Evolutionary conservation across 495 filamentous ascomycete species (phyloP), one percentile per base, ranked within the genome.

Genomic region (Friedmanniomyces simplex): DNA sequence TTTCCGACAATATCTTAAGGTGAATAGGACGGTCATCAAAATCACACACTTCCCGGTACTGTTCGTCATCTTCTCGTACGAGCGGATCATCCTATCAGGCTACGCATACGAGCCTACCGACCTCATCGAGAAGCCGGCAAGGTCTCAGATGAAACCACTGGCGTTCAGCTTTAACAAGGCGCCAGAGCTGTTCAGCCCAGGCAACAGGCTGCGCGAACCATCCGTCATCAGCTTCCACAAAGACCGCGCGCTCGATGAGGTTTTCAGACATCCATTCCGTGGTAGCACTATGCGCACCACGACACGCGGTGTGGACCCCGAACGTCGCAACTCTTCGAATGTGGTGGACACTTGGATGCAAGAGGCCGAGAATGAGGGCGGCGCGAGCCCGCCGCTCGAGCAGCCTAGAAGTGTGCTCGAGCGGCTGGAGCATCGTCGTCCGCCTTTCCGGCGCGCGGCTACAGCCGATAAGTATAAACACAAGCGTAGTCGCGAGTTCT

Each of bases 291-390:
- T 71, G 18, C 71, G 72, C 24, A 66, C 69, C 16, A 81, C 74
- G 4, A 75, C 77, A 8, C 74, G 77, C 51, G 45, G 59, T 1
- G 61, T 62, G 28, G 47, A 41, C 75, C 69, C 47, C 39, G 80
- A 84, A 43, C 75, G 80, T 47, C 77, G 79, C 26, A 83, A 87
- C 63, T 87, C 79, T 8, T 82, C 82, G 55, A 87, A 82, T 55
- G 84, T 86, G 12, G 88, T 95, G 59, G 80, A 82, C 16, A 80
- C 83, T 48, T 95, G 89, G 89, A 94, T 95, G 85, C 85, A 90
- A 53, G 78, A 78, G 3, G 77, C 85, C 57, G 78, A 78, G 6
- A 73, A 79, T 51, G 80, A 86, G 26, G 85, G 79, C 2, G 78
- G 79, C 13, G 79, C 77, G 30, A 76, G 79, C 63, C 80, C 82